Evolutionary conservation across 2,329 filamentous ascomycete species (phyloP).

Genomic region (Cryphonectria radicalis): DNA sequence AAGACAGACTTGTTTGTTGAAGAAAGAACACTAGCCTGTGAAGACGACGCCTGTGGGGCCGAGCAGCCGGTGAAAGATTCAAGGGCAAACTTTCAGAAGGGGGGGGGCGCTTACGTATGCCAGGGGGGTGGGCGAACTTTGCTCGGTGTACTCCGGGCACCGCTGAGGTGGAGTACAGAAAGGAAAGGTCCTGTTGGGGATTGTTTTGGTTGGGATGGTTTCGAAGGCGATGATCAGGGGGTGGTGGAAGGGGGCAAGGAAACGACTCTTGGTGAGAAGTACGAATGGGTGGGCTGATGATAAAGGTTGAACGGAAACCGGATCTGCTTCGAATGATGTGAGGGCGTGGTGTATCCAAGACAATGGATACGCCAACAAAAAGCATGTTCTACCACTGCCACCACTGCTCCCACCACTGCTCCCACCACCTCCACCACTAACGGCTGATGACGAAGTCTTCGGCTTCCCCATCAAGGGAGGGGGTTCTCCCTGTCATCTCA

Average conservation of each 20-base stretch:
- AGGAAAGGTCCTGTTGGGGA: background rate
- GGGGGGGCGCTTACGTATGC: slow-evolving; percentile 15
- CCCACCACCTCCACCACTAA: background rate
- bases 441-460: background rate
- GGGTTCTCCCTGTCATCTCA: background rate
- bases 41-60: background rate
- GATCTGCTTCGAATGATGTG: background rate
- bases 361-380: background rate
- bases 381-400: background rate
- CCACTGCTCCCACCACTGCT: background rate
- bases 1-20: background rate
- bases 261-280: background rate
- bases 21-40: background rate
- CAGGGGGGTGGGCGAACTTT: slow-evolving; percentile 2
- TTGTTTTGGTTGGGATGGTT: background rate
- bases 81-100: slow-evolving; percentile 1
- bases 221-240: background rate
- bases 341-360: background rate
- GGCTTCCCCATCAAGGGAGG: background rate
- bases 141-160: slow-evolving; percentile 7
- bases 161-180: background rate
- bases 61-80: background rate
- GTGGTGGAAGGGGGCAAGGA: background rate
- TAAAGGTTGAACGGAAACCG: background rate
- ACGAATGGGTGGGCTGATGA: slow-evolving; percentile 1